Conservation (phyloP, 495 filamentous ascomycete species). For the Schizothecium vesticola region DNA sequence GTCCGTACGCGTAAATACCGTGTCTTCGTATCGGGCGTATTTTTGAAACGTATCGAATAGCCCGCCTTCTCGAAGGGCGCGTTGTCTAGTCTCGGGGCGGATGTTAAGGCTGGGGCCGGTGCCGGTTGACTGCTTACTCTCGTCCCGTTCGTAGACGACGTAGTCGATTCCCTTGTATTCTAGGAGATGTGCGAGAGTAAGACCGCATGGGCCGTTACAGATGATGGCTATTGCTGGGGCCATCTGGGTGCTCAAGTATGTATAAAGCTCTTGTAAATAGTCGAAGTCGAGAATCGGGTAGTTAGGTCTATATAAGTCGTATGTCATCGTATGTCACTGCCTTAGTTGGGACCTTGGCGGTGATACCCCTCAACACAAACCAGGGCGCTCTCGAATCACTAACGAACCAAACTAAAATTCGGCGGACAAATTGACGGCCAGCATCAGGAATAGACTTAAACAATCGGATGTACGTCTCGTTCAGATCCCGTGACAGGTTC, state of each 20-base stretch:
- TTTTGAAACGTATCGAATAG: constrained; percentile 44
- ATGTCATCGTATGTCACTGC: background rate
- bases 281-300: background rate
- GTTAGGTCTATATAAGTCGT: background rate
- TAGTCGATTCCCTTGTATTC: constrained; percentile 39
- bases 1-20: constrained; percentile 21
- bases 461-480: constrained; percentile 36
- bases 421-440: constrained; percentile 24
- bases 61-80: constrained; percentile 47
- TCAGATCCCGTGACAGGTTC: constrained; percentile 32
- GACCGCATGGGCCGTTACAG: constrained; percentile 54
- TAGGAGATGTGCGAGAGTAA: constrained; percentile 54
- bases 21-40: constrained; percentile 24
- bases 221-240: constrained; percentile 48
- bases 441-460: constrained; percentile 22
- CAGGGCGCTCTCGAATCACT: background rate
- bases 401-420: constrained; percentile 4
- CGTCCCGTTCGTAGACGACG: constrained; percentile 51
- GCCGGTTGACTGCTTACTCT: constrained; percentile 27
- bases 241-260: background rate
- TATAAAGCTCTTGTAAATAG: background rate
- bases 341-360: background rate
- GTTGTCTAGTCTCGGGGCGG: constrained; percentile 46
- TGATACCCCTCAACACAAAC: background rate
- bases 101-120: constrained; percentile 56